Base-by-base conservation (phyloP, 2,329 filamentous ascomycete species). In the Pseudocercospora fuligena region DNA sequence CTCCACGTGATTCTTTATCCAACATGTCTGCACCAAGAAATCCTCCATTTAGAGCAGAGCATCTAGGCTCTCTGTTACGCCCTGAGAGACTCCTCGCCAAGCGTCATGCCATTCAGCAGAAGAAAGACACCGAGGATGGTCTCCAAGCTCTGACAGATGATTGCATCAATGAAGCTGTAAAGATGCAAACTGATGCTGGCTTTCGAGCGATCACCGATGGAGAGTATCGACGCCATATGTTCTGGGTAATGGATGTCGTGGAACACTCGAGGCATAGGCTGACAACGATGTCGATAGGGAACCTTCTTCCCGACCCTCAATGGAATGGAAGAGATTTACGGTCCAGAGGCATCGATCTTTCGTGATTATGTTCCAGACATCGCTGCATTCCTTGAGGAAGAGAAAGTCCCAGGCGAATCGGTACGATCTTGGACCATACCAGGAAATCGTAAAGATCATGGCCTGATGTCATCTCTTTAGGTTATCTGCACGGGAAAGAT, bases 61-160 rank as follows among this genome's bases (percentile, higher is more conserved):
- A 92, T 71, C 83, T 91, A 65, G 90, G 90, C 64, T 92, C 89
- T 14, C 82, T 92, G 47, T 85, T 92, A 57, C 88, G 90, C 31
- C 89, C 90, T 0, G 78, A 87, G 58, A 80, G 84, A 60, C 84
- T 92, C 11, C 81, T 91, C 12, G 80, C 87, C 53, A 86, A 86
- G 63, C 83, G 90, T 76, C 80, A 84, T 70, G 78, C 84, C 74
- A 78, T 85, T 66, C 82, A 73, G 12, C 69, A 73, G 56, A 67
- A 71, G 60, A 72, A 70, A 46, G 73, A 70, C 23, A 66, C 61
- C 12, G 64, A 64, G 16, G 68, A 71, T 7, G 71, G 69, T 8
- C 69, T 77, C 5, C 60, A 63, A 9, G 68, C 67, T 8, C 36
- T 77, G 21, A 73, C 76, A 65, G 65, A 77, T 47, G 71, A 76